phyloP scores from a whole-genome alignment of 163 green algal genomes.

The Chlorella variabilis region DNA sequence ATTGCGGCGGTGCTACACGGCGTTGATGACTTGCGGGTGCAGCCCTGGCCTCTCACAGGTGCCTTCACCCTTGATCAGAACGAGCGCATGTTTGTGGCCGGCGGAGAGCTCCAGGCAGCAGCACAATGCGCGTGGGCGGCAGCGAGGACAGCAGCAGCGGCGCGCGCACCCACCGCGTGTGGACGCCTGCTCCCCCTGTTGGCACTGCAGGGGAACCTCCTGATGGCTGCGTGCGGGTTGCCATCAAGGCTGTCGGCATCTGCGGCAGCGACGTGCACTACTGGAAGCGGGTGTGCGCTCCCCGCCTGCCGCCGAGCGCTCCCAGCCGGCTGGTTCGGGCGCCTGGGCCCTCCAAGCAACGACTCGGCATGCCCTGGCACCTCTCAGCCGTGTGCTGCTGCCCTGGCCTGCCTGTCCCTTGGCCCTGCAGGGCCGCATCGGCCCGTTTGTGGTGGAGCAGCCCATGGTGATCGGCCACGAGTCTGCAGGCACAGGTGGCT shows the following conservation, averaged over 20 bases:
- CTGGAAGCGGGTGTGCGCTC: slow-evolving; percentile 54
- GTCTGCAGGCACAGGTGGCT: slow-evolving; percentile 47
- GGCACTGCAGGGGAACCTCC: slow-evolving; percentile 4
- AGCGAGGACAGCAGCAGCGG: no score
- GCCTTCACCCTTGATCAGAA: no score
- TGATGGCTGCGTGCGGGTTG: slow-evolving; percentile 59
- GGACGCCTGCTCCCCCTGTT: no score
- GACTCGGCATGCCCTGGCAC: not conserved
- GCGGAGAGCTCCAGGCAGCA: no score
- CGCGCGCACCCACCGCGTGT: no score
- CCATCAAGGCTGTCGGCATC: slow-evolving; percentile 72
- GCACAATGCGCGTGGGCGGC: not conserved
- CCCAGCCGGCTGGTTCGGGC: not conserved
- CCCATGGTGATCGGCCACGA: slow-evolving; percentile 81
- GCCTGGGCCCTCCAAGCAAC: not conserved
- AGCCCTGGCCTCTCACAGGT: slow-evolving; percentile 52
- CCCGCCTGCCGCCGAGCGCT: no score
- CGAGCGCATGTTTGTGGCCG: no score
- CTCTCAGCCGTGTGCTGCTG: not conserved
- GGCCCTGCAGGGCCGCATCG: slow-evolving; percentile 58
- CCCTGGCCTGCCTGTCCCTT: not conserved
- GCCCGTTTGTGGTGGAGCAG: slow-evolving; percentile 59
- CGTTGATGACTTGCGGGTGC: slow-evolving; percentile 64
- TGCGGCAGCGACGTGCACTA: slow-evolving; percentile 74
- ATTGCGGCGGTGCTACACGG: slow-evolving; percentile 68